phyloP scores from a whole-genome alignment of 2,329 filamentous ascomycete genomes.

The Cladosporium sp. region DNA sequence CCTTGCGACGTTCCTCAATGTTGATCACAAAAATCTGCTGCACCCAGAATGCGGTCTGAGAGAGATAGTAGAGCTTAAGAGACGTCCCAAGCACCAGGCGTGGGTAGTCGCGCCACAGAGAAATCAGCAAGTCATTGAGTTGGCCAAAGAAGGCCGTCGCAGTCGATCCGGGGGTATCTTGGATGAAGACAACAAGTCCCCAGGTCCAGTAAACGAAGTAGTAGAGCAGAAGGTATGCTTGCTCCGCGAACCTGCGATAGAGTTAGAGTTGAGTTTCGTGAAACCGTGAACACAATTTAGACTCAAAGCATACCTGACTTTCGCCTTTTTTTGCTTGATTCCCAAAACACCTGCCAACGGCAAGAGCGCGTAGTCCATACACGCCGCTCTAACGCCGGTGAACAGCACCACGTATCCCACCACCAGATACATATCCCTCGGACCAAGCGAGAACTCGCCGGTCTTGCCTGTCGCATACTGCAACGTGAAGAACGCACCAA shows the following conservation, averaged over 20 bases:
- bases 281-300: too few relatives aligned
- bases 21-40: conserved; percentile 93
- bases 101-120: conserved; percentile 80
- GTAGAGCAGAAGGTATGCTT: conserved; percentile 87
- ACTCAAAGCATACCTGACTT: conserved; percentile 51
- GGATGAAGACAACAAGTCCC: conserved; percentile 61
- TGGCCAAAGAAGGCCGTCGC: conserved; percentile 13
- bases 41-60: conserved; percentile 87
- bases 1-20: conserved; percentile 90
- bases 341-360: conserved; percentile 72
- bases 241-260: conserved; percentile 67
- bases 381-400: conserved; percentile 76
- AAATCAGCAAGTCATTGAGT: conserved; percentile 26
- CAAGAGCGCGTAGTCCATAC: conserved; percentile 82
- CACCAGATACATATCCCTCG: conserved; percentile 75
- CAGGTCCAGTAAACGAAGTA: conserved; percentile 76
- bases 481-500: conserved; percentile 82
- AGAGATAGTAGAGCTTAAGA: conserved; percentile 85
- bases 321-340: conserved; percentile 68
- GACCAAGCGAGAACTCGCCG: conserved; percentile 69
- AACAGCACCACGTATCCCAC: conserved; percentile 76
- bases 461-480: conserved; percentile 56
- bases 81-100: conserved; percentile 67
- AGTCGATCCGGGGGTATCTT: conserved; percentile 24
- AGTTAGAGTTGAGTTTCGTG: neutral